Evolutionary conservation across 1,139 yeast species (phyloP).

Genomic region (Geotrichum carabidarum): DNA sequence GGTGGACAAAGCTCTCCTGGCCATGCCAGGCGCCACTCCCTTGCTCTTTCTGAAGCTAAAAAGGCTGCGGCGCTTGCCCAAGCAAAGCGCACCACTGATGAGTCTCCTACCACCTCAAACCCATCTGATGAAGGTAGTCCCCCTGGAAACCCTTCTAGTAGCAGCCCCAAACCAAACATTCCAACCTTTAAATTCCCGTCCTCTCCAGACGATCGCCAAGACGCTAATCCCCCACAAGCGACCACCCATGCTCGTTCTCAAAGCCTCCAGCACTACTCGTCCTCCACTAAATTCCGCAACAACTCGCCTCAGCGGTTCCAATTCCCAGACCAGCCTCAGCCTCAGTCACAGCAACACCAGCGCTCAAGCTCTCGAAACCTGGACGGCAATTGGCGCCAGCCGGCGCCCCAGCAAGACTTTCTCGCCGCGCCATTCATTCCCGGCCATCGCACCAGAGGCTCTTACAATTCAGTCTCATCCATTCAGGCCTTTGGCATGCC

Average conservation of each 20-base stretch:
- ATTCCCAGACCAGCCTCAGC: conserved; percentile 36
- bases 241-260: conserved; percentile 24
- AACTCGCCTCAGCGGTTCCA: conserved; percentile 42
- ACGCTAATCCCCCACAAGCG: conserved; percentile 17
- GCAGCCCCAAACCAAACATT: conserved; percentile 1
- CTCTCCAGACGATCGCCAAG: conserved; percentile 36
- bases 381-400: conserved; percentile 41
- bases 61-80: conserved; percentile 93
- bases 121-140: conserved; percentile 9
- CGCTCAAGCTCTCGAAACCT: conserved; percentile 51
- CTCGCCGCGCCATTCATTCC: conserved; percentile 54
- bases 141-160: conserved; percentile 3
- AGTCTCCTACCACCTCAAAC: conserved; percentile 21
- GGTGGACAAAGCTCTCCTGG: conserved; percentile 41
- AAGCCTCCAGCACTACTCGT: conserved; percentile 11
- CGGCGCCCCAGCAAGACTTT: conserved; percentile 23
- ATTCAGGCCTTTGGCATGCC: conserved; percentile 32
- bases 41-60: conserved; percentile 92
- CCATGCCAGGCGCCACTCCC: conserved; percentile 85
- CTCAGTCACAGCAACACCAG: conserved; percentile 33
- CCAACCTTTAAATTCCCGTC: conserved; percentile 51
- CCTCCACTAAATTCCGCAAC: conserved; percentile 20
- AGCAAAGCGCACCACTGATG: conserved; percentile 42
- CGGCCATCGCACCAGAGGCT: conserved; percentile 71
- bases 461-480: conserved; percentile 68